These are phyloP conservation scores for Mrakia gelida DNA, from an alignment of 768 basidiomycete species.

Conservation along the genomic window DNA sequence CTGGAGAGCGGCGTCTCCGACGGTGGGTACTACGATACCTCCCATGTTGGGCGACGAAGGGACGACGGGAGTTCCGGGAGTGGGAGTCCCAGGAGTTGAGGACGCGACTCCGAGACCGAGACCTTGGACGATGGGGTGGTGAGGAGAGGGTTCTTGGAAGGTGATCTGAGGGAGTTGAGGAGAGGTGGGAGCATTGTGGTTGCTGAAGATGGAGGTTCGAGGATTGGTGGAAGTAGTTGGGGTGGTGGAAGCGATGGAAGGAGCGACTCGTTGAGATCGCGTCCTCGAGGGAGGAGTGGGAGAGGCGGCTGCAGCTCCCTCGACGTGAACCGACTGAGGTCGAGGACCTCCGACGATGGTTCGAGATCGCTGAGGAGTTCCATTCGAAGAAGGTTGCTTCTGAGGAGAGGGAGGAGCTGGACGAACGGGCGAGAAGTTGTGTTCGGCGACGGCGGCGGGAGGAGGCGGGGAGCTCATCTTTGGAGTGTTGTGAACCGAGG, in stretches of 20 bases:
- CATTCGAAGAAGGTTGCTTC: not conserved
- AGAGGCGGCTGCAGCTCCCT: not conserved
- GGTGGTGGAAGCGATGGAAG: not conserved
- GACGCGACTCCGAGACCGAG: not conserved
- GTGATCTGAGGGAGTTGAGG: constrained; percentile 16
- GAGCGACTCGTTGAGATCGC: not conserved
- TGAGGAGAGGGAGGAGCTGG: constrained; percentile 6
- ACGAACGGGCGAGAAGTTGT: not conserved
- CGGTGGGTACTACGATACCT: constrained; percentile 2
- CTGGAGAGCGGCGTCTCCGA: constrained; percentile 5
- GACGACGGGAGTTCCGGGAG: not conserved
- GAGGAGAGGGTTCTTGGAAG: constrained; percentile 10
- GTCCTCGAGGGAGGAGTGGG: not conserved
- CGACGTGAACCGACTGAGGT: not conserved
- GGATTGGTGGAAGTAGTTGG: not conserved
- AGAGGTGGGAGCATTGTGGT: not conserved
- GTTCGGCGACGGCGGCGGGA: not conserved
- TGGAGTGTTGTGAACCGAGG: not conserved
- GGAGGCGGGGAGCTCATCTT: not conserved
- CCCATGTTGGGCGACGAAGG: not conserved
- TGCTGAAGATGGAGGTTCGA: not conserved
- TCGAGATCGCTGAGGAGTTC: constrained; percentile 11
- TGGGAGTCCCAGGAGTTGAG: not conserved
- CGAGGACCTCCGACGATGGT: constrained; percentile 8
- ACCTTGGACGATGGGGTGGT: not conserved